A percentile compares a stretch with the other conserved stretches of the same genome.
Conservation (phyloP, 805 yeast genomes). For the Nakazawaea siamensis region DNA sequence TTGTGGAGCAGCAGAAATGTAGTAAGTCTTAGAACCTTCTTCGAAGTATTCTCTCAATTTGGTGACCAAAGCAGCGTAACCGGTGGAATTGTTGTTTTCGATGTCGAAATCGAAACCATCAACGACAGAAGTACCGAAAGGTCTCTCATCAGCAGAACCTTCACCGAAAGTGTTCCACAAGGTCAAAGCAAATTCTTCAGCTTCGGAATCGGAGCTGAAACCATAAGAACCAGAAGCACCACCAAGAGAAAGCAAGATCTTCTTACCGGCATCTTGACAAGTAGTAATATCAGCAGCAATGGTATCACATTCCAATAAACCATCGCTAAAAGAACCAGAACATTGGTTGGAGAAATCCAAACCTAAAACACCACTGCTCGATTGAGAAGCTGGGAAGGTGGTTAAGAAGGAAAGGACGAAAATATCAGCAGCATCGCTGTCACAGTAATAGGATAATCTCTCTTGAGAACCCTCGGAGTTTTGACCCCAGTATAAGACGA, state of each 20-base stretch:
- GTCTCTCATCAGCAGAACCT: slow-evolving; percentile 40
- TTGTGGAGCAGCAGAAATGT: slow-evolving; percentile 87
- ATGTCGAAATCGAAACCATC: slow-evolving; percentile 83
- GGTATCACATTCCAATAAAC: slow-evolving; percentile 30
- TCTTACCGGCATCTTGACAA: slow-evolving; percentile 76
- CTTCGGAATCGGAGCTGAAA: slow-evolving; percentile 41
- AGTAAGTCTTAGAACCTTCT: slow-evolving; percentile 47
- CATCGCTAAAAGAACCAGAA: slow-evolving; percentile 29
- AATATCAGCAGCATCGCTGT: slow-evolving; percentile 60
- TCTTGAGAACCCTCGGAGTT: slow-evolving; percentile 56
- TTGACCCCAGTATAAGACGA: slow-evolving; percentile 90
- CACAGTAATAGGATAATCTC: slow-evolving; percentile 51
- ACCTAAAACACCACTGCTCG: slow-evolving; percentile 10
- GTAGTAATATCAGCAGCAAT: slow-evolving; percentile 57
- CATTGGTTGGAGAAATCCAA: slow-evolving; percentile 54
- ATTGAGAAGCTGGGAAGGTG: slow-evolving; percentile 39
- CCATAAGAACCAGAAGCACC: slow-evolving; percentile 61
- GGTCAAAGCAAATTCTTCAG: slow-evolving; percentile 48
- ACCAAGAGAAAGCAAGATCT: slow-evolving; percentile 69
- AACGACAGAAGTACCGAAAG: slow-evolving; percentile 65
- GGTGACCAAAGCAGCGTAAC: slow-evolving; percentile 57
- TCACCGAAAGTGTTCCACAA: slow-evolving; percentile 59
- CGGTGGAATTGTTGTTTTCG: slow-evolving; percentile 50
- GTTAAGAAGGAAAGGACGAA: slow-evolving; percentile 64
- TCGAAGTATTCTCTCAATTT: slow-evolving; percentile 33